phyloP scores from a whole-genome alignment of 139 green algal genomes.

The Yamagishiella unicocca region DNA sequence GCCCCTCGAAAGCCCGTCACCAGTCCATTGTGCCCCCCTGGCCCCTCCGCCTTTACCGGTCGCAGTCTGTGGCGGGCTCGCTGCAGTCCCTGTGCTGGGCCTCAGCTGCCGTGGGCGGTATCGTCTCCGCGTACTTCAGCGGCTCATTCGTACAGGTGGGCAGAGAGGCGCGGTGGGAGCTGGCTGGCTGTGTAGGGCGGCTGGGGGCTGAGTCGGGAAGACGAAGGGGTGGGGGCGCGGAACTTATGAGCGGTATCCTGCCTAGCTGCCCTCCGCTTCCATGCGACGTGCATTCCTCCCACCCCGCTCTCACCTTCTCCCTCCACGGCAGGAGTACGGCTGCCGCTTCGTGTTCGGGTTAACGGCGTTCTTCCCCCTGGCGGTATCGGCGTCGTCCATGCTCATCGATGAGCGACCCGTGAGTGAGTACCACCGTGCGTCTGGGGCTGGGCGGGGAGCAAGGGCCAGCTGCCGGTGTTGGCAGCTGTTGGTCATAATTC shows the following conservation, averaged over 20 bases:
- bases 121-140: conserved; percentile 90
- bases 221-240: background rate
- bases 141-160: conserved; percentile 85
- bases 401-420: conserved; percentile 73
- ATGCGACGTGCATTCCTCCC: no score
- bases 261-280: no score
- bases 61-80: conserved; percentile 81
- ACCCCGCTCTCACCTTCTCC: no score
- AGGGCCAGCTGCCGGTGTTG: no score
- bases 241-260: background rate
- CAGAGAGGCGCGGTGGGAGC: background rate
- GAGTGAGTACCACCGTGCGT: background rate
- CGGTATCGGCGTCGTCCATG: conserved; percentile 64
- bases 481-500: no score
- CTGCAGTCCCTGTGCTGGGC: conserved; percentile 97
- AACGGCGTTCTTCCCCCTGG: conserved; percentile 76
- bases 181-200: background rate
- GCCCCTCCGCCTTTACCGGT: background rate
- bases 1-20: no score
- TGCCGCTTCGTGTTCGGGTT: conserved; percentile 71
- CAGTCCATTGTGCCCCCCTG: no score
- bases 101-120: conserved; percentile 82
- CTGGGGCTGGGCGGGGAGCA: no score
- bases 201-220: background rate
- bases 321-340: conserved; percentile 11